Conservation (phyloP, 1,284 basidiomycete genomes). For the Tylopilus sp. region DNA sequence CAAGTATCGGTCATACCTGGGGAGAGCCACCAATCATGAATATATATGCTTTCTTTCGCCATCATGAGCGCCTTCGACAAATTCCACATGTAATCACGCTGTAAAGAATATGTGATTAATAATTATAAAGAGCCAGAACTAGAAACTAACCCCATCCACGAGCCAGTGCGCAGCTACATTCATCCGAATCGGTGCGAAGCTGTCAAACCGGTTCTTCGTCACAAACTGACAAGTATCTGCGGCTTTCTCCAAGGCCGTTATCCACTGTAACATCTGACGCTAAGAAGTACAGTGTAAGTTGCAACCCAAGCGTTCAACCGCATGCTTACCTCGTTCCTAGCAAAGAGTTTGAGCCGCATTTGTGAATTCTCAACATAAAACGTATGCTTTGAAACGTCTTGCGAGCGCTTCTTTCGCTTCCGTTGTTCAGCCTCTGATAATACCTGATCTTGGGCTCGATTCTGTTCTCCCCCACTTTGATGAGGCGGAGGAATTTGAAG, state of each 20-base stretch:
- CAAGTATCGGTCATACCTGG: constrained; percentile 51
- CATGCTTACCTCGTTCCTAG: constrained; percentile 75
- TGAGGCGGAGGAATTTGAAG: constrained; percentile 31
- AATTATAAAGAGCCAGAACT: background rate
- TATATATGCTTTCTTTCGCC: constrained; percentile 88
- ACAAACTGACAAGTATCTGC: constrained; percentile 80
- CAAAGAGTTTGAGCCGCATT: constrained; percentile 83
- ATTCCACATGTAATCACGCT: constrained; percentile 98
- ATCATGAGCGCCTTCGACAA: constrained; percentile 90
- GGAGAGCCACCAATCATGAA: constrained; percentile 96
- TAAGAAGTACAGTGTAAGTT: constrained; percentile 30
- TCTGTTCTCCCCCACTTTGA: constrained; percentile 27
- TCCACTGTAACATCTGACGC: constrained; percentile 98
- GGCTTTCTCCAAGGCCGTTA: constrained; percentile 86
- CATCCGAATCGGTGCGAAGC: constrained; percentile 90
- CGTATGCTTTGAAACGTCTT: constrained; percentile 83
- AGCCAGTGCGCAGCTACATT: constrained; percentile 98
- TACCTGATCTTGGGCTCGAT: constrained; percentile 23
- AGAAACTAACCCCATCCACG: constrained; percentile 83
- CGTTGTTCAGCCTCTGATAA: constrained; percentile 36
- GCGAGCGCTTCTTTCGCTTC: constrained; percentile 44
- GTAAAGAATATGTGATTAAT: background rate
- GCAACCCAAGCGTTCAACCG: background rate
- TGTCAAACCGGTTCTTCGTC: constrained; percentile 84
- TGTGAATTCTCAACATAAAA: constrained; percentile 95